Percentiles rank a stretch among this genome's conserved stretches.
These are phyloP conservation scores for Cryptococcus jaspeensis DNA, from an alignment of 1,284 basidiomycete genomes.

Conservation along the genomic window DNA sequence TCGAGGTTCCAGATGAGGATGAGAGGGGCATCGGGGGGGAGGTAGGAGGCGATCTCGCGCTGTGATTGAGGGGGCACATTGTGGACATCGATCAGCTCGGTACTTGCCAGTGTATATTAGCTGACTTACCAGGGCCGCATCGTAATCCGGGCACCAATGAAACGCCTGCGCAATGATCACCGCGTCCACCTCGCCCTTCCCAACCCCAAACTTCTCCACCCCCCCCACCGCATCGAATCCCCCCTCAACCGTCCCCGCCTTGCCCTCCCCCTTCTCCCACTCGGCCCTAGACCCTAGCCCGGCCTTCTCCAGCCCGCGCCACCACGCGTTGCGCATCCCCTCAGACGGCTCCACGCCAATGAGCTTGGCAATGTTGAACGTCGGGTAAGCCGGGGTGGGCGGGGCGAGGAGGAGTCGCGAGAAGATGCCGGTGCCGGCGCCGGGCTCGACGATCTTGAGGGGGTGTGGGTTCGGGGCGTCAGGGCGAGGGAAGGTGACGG, in stretches of 20 bases:
- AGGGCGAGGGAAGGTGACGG: slow-evolving; percentile 13
- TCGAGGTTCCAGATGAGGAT: slow-evolving; percentile 52
- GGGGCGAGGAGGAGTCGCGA: slow-evolving; percentile 47
- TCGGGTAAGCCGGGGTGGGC: slow-evolving; percentile 36
- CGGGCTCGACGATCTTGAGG: slow-evolving; percentile 44
- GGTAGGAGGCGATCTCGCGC: slow-evolving; percentile 46
- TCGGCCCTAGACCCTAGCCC: slow-evolving; percentile 1
- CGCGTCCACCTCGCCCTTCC: slow-evolving; percentile 37
- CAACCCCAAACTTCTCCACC: slow-evolving; percentile 9
- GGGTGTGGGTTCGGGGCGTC: background rate
- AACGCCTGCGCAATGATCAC: slow-evolving; percentile 51
- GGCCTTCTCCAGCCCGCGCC: slow-evolving; percentile 22
- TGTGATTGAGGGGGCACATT: slow-evolving; percentile 5
- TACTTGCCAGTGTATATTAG: background rate
- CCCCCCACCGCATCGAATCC: slow-evolving; percentile 48
- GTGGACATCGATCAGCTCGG: background rate
- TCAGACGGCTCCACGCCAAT: slow-evolving; percentile 50
- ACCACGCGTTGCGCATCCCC: slow-evolving; percentile 51
- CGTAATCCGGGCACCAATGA: slow-evolving; percentile 51
- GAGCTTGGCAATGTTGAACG: slow-evolving; percentile 38
- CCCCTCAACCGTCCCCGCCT: slow-evolving; percentile 40
- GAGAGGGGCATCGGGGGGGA: slow-evolving; percentile 45
- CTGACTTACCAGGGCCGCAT: slow-evolving; percentile 40
- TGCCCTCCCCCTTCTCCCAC: slow-evolving; percentile 1
- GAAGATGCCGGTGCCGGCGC: slow-evolving; percentile 53